phyloP scores from a whole-genome alignment of 2,329 filamentous ascomycete species.

The Calonectria henricotiae region DNA sequence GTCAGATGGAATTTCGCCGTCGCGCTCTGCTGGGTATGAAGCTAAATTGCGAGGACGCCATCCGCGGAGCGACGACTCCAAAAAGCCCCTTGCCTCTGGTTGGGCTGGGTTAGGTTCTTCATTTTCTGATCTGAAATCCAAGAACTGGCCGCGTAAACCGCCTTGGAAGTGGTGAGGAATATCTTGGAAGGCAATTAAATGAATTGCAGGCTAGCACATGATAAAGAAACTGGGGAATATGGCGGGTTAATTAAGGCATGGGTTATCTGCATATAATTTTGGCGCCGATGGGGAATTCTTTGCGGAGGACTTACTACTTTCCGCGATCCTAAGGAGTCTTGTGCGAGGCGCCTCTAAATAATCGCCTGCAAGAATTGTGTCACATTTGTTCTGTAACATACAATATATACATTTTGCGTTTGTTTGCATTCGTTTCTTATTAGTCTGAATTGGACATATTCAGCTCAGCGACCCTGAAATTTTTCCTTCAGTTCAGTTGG shows the following conservation, averaged over 20 bases:
- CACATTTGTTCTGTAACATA: conserved; percentile 37
- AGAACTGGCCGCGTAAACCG: background rate
- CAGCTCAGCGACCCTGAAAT: no score
- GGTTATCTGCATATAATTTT: conserved; percentile 27
- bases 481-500: background rate
- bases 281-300: conserved; percentile 33
- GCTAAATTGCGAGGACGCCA: conserved; percentile 27
- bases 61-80: conserved; percentile 1
- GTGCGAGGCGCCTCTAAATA: conserved; percentile 24
- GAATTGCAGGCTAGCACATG: conserved; percentile 7
- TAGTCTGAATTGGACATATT: no score
- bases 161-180: background rate
- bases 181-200: conserved; percentile 20
- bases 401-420: conserved; percentile 30
- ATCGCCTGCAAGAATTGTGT: conserved; percentile 25
- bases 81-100: conserved; percentile 1
- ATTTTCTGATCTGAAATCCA: background rate
- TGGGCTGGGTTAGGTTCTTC: background rate
- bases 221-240: conserved; percentile 18
- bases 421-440: background rate
- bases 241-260: conserved; percentile 33
- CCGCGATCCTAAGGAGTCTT: conserved; percentile 23
- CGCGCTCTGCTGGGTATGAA: conserved; percentile 14
- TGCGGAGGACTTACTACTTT: conserved; percentile 22
- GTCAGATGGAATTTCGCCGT: background rate